A percentile compares a stretch with the other conserved stretches of the same genome.
Evolutionary conservation across 768 basidiomycete genomes (phyloP).

Genomic region (Amanita polypyramis): DNA sequence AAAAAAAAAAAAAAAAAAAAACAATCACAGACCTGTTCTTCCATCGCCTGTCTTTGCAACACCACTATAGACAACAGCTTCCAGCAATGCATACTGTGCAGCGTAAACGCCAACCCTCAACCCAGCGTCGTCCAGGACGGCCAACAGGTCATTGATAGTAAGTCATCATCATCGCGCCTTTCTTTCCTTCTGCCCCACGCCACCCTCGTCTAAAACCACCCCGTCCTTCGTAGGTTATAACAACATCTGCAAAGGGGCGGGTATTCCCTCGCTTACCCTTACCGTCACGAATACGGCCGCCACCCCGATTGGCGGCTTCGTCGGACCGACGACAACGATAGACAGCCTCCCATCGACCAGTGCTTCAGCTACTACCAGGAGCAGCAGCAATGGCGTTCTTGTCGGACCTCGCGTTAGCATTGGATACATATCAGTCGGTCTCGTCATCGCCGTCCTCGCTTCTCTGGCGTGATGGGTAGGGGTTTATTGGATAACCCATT

Average conservation of each 20-base stretch:
- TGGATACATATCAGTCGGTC: neutral
- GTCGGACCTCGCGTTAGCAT: neutral
- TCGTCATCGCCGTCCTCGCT: neutral
- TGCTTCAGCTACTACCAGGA: neutral
- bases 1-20: too few relatives aligned
- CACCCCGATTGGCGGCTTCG: neutral
- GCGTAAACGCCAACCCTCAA: neutral
- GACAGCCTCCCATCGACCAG: neutral
- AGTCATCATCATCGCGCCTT: neutral
- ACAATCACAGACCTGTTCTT: neutral
- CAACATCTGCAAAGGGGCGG: neutral
- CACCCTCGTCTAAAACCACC: neutral
- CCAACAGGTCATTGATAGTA: conserved; percentile 1
- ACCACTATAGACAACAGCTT: neutral
- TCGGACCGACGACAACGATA: neutral
- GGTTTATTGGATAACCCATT: too few relatives aligned
- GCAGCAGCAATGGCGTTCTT: neutral
- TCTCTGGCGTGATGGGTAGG: neutral
- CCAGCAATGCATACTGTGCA: neutral
- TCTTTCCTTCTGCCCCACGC: neutral
- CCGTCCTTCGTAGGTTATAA: neutral
- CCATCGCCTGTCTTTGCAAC: conserved; percentile 1
- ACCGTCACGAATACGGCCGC: neutral
- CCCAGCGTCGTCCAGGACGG: neutral
- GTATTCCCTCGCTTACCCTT: neutral